These are phyloP conservation scores for Trichoderma aggressivum DNA, from an alignment of 2,329 filamentous ascomycete species.

Conservation along the genomic window DNA sequence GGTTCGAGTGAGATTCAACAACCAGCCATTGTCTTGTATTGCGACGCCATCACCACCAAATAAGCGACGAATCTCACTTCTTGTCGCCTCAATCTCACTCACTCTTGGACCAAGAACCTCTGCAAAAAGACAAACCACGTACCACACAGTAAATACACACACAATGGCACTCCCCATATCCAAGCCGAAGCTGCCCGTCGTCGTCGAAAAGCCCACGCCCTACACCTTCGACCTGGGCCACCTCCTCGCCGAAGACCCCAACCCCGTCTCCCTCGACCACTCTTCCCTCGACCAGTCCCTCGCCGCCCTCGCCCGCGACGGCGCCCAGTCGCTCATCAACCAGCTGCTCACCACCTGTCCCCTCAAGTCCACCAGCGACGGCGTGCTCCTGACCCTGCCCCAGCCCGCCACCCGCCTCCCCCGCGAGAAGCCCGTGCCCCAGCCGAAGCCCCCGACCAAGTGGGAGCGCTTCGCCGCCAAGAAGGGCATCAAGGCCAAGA, in stretches of 20 bases:
- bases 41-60: not conserved
- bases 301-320: slow-evolving; percentile 74
- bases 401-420: slow-evolving; percentile 67
- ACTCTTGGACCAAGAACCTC: not conserved
- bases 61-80: not conserved
- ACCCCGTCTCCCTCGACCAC: slow-evolving; percentile 64
- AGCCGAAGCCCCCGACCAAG: slow-evolving; percentile 78
- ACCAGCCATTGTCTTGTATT: not conserved
- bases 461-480: slow-evolving; percentile 96
- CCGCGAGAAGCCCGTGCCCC: slow-evolving; percentile 87
- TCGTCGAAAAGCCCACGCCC: slow-evolving; percentile 77
- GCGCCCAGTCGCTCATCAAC: slow-evolving; percentile 88
- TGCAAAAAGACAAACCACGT: not conserved
- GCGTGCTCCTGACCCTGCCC: slow-evolving; percentile 79
- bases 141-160: not conserved
- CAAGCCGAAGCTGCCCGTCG: slow-evolving; percentile 55
- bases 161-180: slow-evolving; percentile 37
- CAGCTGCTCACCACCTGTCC: slow-evolving; percentile 88
- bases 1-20: not conserved
- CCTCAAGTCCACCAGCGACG: slow-evolving; percentile 63
- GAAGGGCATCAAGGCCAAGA: slow-evolving; percentile 93
- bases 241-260: slow-evolving; percentile 81
- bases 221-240: slow-evolving; percentile 92
- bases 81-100: not conserved
- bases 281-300: slow-evolving; percentile 63